Base-by-base conservation (phyloP, 2,329 filamentous ascomycete genomes). In the Pochonia chlamydosporia region DNA sequence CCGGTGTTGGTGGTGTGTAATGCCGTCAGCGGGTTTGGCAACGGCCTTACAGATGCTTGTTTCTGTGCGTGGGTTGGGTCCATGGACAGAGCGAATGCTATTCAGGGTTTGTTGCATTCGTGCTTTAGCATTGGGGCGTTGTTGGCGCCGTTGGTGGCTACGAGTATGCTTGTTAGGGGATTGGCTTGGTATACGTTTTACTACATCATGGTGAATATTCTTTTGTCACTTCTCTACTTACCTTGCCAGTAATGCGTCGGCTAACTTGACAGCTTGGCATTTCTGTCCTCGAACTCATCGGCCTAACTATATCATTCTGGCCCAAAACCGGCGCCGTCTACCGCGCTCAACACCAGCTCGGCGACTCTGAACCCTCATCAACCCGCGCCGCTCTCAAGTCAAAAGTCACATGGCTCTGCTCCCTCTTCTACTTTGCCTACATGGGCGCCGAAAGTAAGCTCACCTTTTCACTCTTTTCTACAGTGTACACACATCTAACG, bases 341-440 rank as follows among this genome's bases (percentile, higher is more conserved):
- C 58, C 73, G 73, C 23, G 68, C 57, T 0, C 59, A 69, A 43
- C 65, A 69, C n/a, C n/a, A n/a, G n/a, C n/a, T n/a, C n/a, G n/a
- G n/a, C n/a, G n/a, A n/a, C n/a, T n/a, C n/a, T n/a, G n/a, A n/a
- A n/a, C n/a, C n/a, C n/a, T n/a, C n/a, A n/a, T n/a, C n/a, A n/a
- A n/a, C n/a, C n/a, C n/a, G n/a, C n/a, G n/a, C n/a, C n/a, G n/a
- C n/a, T n/a, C n/a, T 80, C 13, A 64, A 65, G 37, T 65, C 66
- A 4, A 70, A 68, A 51, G 74, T 84, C 0, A 85, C 84, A 0
- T 87, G 84, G 82, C 69, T 86, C 2, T 78, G 77, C 45, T 72
- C 85, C 0, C 53, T 84, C 0, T 91, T 90, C 61, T 73, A 90
- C 40, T 78, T 89, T 25, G 75, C 78, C 3, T 91, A 90, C 59